Evolutionary conservation across 1,139 yeast genomes (phyloP), one percentile per base, ranked within the genome.

Genomic region (Lodderomyces jiufengensis): DNA sequence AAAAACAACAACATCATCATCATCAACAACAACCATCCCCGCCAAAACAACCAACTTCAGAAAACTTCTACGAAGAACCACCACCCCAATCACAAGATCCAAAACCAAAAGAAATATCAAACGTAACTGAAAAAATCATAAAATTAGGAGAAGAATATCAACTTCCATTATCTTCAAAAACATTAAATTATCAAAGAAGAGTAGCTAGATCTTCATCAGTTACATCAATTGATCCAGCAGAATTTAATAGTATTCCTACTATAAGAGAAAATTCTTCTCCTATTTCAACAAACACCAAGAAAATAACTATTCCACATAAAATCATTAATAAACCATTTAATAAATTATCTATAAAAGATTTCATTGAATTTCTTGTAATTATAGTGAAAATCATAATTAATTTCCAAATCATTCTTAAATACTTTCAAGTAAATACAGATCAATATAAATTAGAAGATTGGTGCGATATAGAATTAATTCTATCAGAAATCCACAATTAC

Each of bases 301-400:
- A 61, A 39, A 60, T 68, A 3, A 59, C 70, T 6, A 61, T 70
- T 2, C 75, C 76, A 0, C 75, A 70, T 42, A 62, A 63, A 38
- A 65, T 70, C 5, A 54, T 70, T 22, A 59, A 58, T 39, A 66
- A 67, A 37, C 75, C 75, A 5, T 63, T 70, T 38, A 57, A 62
- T 24, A 64, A 63, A 40, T 52, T 70, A 24, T 52, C 66, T 16
- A 54, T 63, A 9, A 61, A 61, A 33, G 76, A 70, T 39, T 68
- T 63, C 38, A 48, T 67, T 28, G 54, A 53, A 39, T 68, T 70
- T 37, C 49, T 70, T 3, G 55, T 62, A 43, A 47, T 66, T 0
- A 50, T 70, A 2, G 72, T 64, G 5, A 67, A 68, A 43, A 55
- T 70, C 5, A 37, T 68, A 2, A 52, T 60, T 18, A 68, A 68